phyloP scores from a whole-genome alignment of 495 filamentous ascomycete genomes.

The Pseudevernia furfuracea region DNA sequence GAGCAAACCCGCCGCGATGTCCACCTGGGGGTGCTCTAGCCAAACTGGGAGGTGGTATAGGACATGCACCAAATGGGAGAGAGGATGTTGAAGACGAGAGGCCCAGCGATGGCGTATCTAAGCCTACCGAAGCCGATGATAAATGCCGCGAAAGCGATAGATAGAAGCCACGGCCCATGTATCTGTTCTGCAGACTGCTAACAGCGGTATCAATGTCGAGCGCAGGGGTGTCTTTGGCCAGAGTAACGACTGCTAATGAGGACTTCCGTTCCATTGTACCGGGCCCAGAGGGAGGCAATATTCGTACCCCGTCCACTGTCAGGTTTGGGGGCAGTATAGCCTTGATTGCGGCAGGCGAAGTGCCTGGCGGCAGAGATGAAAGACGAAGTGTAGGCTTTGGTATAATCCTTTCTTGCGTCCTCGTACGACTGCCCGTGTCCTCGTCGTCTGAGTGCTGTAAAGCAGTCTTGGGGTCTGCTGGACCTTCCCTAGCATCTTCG shows the following conservation, averaged over 20 bases:
- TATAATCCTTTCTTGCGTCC: constrained; percentile 61
- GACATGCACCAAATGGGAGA: constrained; percentile 79
- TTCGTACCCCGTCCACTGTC: constrained; percentile 67
- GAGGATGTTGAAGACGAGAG: constrained; percentile 45
- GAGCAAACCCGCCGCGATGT: constrained; percentile 70
- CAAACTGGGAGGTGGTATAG: constrained; percentile 43
- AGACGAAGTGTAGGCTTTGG: constrained; percentile 86
- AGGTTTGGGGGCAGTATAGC: constrained; percentile 59
- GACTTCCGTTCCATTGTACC: constrained; percentile 63
- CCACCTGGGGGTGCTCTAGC: constrained; percentile 52
- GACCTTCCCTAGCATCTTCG: constrained; percentile 41
- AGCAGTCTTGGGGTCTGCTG: constrained; percentile 37
- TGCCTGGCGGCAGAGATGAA: constrained; percentile 52
- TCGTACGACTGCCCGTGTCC: constrained; percentile 38
- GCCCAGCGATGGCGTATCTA: constrained; percentile 43
- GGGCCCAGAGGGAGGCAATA: constrained; percentile 56
- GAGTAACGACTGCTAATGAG: constrained; percentile 71
- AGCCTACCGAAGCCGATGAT: constrained; percentile 67
- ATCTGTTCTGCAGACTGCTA: constrained; percentile 70
- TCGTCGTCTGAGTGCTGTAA: constrained; percentile 48
- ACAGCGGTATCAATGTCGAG: constrained; percentile 79
- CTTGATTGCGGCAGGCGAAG: constrained; percentile 67
- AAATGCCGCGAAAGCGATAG: constrained; percentile 73
- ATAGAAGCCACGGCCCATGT: constrained; percentile 82
- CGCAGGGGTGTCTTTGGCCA: constrained; percentile 76